Conservation (phyloP, 352 stramenopile genomes). For the Aphanomyces invadans region DNA sequence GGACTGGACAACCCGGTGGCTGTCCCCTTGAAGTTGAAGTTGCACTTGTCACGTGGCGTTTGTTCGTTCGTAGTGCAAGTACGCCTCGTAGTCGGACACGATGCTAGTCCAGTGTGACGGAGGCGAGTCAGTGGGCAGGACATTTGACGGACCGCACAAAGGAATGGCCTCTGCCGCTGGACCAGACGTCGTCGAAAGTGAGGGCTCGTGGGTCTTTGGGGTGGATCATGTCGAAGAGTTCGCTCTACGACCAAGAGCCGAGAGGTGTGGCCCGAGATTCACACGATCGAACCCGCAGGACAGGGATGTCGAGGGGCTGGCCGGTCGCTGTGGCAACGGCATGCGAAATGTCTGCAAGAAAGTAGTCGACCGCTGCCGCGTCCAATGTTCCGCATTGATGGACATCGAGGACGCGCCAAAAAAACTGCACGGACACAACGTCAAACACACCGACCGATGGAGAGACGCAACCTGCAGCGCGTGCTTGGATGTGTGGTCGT, state of each 20-base stretch:
- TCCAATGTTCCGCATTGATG: not conserved
- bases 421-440: slow-evolving; percentile 5
- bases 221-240: slow-evolving; percentile 25
- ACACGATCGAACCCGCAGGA: not conserved
- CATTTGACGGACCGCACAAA: slow-evolving; percentile 19
- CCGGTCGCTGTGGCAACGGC: not conserved
- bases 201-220: slow-evolving; percentile 4
- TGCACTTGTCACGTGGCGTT: not conserved
- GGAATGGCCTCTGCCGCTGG: slow-evolving; percentile 6
- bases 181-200: slow-evolving; percentile 4
- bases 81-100: slow-evolving; percentile 18
- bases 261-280: not conserved
- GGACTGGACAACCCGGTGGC: too few species aligned
- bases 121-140: not conserved
- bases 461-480: slow-evolving; percentile 21
- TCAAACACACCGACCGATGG: not conserved
- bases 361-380: slow-evolving; percentile 1
- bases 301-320: not conserved
- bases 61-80: slow-evolving; percentile 16
- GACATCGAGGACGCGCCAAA: slow-evolving; percentile 16
- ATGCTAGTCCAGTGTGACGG: not conserved
- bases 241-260: not conserved
- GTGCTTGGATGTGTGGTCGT: slow-evolving; percentile 9
- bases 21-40: slow-evolving; percentile 6
- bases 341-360: slow-evolving; percentile 10